A percentile compares a stretch with the other conserved stretches of the same genome.
Conservation (phyloP, 2,329 filamentous ascomycete species). For the Hysterium pulicare region DNA sequence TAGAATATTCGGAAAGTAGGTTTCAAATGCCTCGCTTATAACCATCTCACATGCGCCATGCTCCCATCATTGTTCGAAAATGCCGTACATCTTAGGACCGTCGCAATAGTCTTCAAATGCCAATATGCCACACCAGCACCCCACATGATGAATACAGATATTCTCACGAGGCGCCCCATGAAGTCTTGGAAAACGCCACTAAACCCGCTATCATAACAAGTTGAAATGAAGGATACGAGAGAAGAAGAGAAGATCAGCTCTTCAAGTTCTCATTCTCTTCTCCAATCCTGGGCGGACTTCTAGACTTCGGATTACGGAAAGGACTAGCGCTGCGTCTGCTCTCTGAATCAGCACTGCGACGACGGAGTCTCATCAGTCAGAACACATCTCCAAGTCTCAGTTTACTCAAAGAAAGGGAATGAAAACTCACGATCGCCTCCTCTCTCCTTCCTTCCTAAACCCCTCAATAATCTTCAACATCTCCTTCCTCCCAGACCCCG, state of each 20-base stretch:
- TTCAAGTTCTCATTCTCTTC: conserved; percentile 25
- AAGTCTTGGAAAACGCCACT: background rate
- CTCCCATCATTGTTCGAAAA: conserved; percentile 6
- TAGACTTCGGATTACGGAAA: conserved; percentile 30
- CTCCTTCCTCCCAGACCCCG: conserved; percentile 75
- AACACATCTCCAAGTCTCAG: background rate
- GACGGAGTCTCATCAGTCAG: background rate
- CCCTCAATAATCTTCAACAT: conserved; percentile 88
- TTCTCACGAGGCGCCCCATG: background rate
- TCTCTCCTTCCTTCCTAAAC: conserved; percentile 81
- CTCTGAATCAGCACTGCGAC: background rate
- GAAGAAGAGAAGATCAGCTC: background rate
- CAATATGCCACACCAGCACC: background rate
- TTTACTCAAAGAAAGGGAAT: background rate
- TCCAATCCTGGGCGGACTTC: conserved; percentile 37
- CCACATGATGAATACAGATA: background rate
- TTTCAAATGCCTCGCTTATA: too few species aligned
- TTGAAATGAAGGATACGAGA: background rate
- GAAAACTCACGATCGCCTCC: conserved; percentile 69
- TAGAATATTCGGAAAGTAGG: too few species aligned
- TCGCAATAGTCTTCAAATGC: too few species aligned
- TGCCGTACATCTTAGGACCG: too few species aligned
- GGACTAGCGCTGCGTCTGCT: conserved; percentile 33
- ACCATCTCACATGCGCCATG: background rate
- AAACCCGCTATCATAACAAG: too few species aligned